These are phyloP conservation scores for Amaranthus cruentus DNA, from an alignment of 148 eudicot genomes.

Conservation along the genomic window DNA sequence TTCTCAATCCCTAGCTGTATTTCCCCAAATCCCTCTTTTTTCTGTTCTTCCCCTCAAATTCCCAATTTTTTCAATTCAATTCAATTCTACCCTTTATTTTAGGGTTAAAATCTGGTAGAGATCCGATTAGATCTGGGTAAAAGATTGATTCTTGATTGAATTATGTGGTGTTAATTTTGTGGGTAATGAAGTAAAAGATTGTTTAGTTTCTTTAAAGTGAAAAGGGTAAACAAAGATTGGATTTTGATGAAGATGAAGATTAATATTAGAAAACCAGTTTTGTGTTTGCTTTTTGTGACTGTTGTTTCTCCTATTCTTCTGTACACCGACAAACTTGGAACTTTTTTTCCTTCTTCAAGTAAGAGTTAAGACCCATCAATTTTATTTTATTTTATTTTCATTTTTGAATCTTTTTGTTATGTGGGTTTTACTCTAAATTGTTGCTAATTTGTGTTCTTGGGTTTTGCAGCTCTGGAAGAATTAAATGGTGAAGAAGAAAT, in stretches of 20 bases:
- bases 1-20: too few species aligned
- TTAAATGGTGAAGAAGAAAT: slow-evolving; percentile 33
- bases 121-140: too few species aligned
- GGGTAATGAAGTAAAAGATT: too few species aligned
- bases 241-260: slow-evolving; percentile 29
- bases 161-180: too few species aligned
- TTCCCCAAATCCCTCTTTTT: too few species aligned
- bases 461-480: slow-evolving; percentile 39
- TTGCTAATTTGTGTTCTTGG: background rate
- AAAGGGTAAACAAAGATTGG: too few species aligned
- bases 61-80: too few species aligned
- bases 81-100: too few species aligned
- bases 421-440: background rate
- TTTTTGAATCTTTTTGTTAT: background rate
- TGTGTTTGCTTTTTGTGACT: slow-evolving; percentile 54
- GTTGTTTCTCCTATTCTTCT: slow-evolving; percentile 77
- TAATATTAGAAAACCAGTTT: slow-evolving; percentile 41
- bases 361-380: background rate
- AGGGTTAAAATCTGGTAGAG: too few species aligned
- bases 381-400: background rate
- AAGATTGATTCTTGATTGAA: too few species aligned
- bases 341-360: slow-evolving; percentile 32
- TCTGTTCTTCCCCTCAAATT: too few species aligned
- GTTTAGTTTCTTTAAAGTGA: too few species aligned
- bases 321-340: slow-evolving; percentile 56